Evolutionary conservation across 768 basidiomycete species (phyloP), one percentile per base, ranked within the genome.

Genomic region (Mycena filopes): DNA sequence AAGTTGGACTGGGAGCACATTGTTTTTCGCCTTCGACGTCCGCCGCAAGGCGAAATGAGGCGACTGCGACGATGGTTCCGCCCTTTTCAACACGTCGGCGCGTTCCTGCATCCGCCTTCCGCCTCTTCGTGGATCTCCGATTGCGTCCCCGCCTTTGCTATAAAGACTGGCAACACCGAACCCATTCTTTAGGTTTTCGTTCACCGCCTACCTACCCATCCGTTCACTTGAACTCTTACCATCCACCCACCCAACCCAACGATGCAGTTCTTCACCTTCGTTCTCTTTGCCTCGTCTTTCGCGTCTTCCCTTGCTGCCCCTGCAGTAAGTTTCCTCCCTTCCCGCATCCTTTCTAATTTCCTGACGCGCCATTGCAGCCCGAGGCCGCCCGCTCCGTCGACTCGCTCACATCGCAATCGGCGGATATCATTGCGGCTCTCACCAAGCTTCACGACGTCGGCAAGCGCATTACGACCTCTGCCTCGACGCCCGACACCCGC

Each of bases 241-340:
- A n/a, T 8, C 33, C 33, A 33, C 12, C n/a, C n/a, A n/a, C n/a
- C n/a, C n/a, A 33, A 6, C 33, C 12, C 33, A 12, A 33, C 33
- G 33, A 65, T 65, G 63, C 63, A 49, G 49, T 65, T 65, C 45
- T 53, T 56, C 49, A 57, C 50, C 36, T 53, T 64, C 56, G 63
- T 47, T 41, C 55, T 65, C 45, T 47, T 59, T 41, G 50, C 63
- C 23, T 65, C 56, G n/a, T 33, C 43, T 33, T 40, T 65, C 46
- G 56, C 63, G 25, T 46, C 63, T 13, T 47, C 63, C 20, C 56
- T 65, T 36, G 56, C 56, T 16, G 43, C 48, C 11, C 56, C 63
- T 12, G 21, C 56, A 12, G 63, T 59, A 41, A 16, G 50, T 15
- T 29, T 40, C 23, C 28, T 29, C 31, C 7, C 31, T 46, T 45